phyloP scores from a whole-genome alignment of 495 filamentous ascomycete species.

The Talaromyces adpressus region DNA sequence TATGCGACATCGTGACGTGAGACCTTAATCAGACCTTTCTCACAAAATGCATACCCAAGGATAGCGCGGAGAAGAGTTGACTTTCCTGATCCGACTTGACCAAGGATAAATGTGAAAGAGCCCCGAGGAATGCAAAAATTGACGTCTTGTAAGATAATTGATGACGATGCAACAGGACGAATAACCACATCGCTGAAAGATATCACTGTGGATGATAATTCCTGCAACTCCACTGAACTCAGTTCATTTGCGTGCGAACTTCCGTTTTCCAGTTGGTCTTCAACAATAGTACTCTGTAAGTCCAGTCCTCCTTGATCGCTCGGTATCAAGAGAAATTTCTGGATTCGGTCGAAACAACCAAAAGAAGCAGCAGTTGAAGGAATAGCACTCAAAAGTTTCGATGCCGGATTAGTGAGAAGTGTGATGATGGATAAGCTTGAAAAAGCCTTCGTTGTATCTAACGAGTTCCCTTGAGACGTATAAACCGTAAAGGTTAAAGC shows the following conservation, averaged over 20 bases:
- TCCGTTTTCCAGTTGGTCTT: neutral
- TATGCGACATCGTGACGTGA: constrained; percentile 35
- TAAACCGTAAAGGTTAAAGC: constrained; percentile 44
- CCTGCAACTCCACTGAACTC: neutral
- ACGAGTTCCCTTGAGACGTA: constrained; percentile 32
- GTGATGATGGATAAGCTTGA: constrained; percentile 55
- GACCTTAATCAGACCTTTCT: constrained; percentile 30
- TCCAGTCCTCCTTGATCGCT: neutral
- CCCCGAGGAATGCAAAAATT: neutral
- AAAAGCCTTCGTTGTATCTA: constrained; percentile 44
- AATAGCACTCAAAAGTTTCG: constrained; percentile 46
- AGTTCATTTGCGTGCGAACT: neutral
- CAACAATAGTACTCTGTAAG: neutral
- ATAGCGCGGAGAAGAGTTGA: constrained; percentile 7
- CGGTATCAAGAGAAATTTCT: constrained; percentile 46
- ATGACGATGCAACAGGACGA: neutral
- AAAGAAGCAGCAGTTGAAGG: constrained; percentile 44
- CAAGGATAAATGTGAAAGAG: neutral
- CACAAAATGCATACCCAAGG: constrained; percentile 23
- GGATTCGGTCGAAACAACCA: constrained; percentile 54
- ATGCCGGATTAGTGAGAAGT: constrained; percentile 48
- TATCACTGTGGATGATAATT: neutral
- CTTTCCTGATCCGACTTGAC: neutral
- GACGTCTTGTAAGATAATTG: neutral
- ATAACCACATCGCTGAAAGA: neutral